Conservation (phyloP, 2,329 filamentous ascomycete species). For the Blastomyces silverae region DNA sequence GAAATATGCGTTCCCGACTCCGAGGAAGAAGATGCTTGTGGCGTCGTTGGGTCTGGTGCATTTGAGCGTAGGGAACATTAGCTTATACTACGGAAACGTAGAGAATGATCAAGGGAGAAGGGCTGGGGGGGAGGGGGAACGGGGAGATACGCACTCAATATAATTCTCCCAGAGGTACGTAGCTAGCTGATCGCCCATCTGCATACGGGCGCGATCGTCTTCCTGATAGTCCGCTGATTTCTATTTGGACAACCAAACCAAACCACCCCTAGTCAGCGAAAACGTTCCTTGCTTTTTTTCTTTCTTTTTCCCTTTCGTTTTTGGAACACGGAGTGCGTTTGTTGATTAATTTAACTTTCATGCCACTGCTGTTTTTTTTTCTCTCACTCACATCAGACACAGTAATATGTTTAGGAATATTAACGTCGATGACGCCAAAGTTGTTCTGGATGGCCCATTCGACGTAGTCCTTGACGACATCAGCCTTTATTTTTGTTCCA, state of each 20-base stretch:
- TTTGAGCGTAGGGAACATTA: constrained; percentile 5
- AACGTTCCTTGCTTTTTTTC: constrained; percentile 24
- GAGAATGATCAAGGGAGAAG: too few relatives aligned
- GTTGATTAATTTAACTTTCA: too few relatives aligned
- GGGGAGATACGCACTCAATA: constrained; percentile 55
- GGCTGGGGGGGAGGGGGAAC: background rate
- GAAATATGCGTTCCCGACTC: constrained; percentile 80
- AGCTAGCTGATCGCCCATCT: constrained; percentile 61
- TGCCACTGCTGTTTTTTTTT: too few relatives aligned
- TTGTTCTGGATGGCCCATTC: constrained; percentile 71
- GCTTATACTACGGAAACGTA: constrained; percentile 13
- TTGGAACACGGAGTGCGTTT: too few relatives aligned
- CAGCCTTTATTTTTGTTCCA: constrained; percentile 57
- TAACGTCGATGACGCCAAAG: constrained; percentile 85
- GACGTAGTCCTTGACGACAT: constrained; percentile 72
- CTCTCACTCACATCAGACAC: constrained; percentile 50
- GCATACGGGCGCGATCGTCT: constrained; percentile 46
- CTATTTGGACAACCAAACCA: background rate
- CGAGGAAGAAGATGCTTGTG: constrained; percentile 74
- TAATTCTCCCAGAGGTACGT: constrained; percentile 97
- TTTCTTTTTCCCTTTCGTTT: too few relatives aligned
- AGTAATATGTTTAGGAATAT: constrained; percentile 72
- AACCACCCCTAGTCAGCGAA: background rate
- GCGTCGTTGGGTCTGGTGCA: constrained; percentile 52
- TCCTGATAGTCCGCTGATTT: constrained; percentile 38